Evolutionary conservation across 495 filamentous ascomycete species (phyloP).

Genomic region (Lophiostoma macrostomum): DNA sequence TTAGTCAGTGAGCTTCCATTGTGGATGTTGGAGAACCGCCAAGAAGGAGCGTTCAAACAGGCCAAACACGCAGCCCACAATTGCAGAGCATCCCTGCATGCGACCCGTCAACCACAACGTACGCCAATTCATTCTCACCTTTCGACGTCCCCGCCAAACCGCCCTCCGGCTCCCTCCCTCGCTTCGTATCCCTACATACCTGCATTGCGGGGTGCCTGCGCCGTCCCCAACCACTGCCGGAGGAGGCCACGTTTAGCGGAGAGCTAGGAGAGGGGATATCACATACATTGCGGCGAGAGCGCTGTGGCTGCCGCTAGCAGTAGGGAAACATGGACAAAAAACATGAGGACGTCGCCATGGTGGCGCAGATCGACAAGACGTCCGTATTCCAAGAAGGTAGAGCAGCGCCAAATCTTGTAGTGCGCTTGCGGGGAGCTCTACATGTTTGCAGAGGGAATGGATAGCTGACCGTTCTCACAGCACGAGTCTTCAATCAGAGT

Average conservation of each 20-base stretch:
- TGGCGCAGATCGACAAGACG: constrained; percentile 71
- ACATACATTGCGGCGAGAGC: constrained; percentile 1
- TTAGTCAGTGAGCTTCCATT: too few relatives aligned
- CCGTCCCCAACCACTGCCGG: background rate
- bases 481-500: constrained; percentile 94
- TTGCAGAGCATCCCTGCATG: constrained; percentile 27
- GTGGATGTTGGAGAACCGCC: too few relatives aligned
- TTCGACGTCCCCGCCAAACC: background rate
- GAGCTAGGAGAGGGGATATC: constrained; percentile 1
- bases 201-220: background rate
- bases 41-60: constrained; percentile 8
- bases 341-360: constrained; percentile 26
- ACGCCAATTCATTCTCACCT: constrained; percentile 11
- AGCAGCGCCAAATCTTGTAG: background rate
- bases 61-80: constrained; percentile 28
- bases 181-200: background rate
- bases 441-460: background rate
- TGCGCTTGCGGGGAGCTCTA: background rate
- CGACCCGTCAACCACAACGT: constrained; percentile 16
- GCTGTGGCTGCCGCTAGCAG: background rate
- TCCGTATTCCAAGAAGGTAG: constrained; percentile 98
- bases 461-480: constrained; percentile 48
- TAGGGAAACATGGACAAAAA: constrained; percentile 29
- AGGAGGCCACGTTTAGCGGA: constrained; percentile 27
- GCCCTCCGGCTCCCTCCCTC: background rate